Percentiles rank a stretch among this genome's conserved stretches.
These are phyloP conservation scores for Colletotrichum somersetense DNA, from an alignment of 2,329 filamentous ascomycete species.

Conservation along the genomic window DNA sequence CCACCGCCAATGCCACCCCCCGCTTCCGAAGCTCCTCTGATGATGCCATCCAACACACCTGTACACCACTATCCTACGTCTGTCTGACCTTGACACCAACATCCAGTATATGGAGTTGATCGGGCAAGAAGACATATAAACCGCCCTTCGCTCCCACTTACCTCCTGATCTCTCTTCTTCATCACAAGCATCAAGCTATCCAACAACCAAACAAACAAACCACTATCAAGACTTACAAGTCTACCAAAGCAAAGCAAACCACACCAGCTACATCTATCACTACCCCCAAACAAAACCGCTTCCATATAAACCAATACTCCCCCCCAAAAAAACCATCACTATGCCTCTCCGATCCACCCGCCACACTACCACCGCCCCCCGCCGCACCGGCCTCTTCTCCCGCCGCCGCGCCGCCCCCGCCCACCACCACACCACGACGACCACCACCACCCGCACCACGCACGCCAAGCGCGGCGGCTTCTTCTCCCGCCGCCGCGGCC, in stretches of 20 bases:
- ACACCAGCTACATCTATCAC: neutral
- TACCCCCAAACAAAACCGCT: no score
- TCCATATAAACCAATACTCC: no score
- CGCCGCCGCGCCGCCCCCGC: conserved; percentile 43
- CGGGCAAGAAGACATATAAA: conserved; percentile 38
- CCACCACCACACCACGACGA: conserved; percentile 45
- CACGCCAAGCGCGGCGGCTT: conserved; percentile 53
- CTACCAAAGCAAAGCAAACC: conserved; percentile 14
- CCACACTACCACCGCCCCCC: conserved; percentile 42
- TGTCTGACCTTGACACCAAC: conserved; percentile 7
- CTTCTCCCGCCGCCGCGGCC: conserved; percentile 53
- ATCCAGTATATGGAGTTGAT: neutral
- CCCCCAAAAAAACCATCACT: conserved; percentile 39
- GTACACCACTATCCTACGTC: neutral
- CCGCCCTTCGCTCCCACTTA: conserved; percentile 18
- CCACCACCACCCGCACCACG: conserved; percentile 33
- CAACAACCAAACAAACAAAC: conserved; percentile 20
- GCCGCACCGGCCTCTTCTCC: conserved; percentile 43
- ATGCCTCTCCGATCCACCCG: conserved; percentile 51
- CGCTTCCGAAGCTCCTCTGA: conserved; percentile 14
- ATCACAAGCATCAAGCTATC: conserved; percentile 34
- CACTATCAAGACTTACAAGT: conserved; percentile 28
- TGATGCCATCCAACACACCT: conserved; percentile 36
- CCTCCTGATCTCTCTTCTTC: neutral
- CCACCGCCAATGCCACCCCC: conserved; percentile 5